A percentile compares a stretch with the other conserved stretches of the same genome.
These are phyloP conservation scores for Thuja plicata DNA, from an alignment of 83 land plant genomes.

Conservation along the genomic window DNA sequence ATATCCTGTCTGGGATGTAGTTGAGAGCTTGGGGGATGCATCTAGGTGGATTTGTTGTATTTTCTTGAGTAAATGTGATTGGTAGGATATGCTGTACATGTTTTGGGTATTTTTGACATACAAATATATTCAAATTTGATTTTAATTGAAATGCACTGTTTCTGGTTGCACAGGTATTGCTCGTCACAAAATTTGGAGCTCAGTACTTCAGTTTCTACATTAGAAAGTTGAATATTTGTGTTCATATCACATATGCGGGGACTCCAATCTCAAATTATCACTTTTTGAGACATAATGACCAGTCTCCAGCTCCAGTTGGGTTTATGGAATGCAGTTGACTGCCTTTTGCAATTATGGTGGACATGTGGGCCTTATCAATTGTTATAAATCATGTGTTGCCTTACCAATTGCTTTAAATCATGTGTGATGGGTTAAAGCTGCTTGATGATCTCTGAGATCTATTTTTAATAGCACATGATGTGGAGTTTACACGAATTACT, in stretches of 20 bases:
- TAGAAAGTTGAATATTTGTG: background rate
- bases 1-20: too few species aligned
- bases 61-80: background rate
- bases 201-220: background rate
- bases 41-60: too few species aligned
- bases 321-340: conserved; percentile 33
- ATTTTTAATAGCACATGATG: background rate
- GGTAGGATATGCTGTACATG: background rate
- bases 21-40: too few species aligned
- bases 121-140: background rate
- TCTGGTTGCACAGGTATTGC: background rate
- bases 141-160: background rate
- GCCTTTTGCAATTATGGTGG: conserved; percentile 41
- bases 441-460: background rate
- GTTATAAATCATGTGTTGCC: background rate
- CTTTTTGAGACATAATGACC: conserved; percentile 44
- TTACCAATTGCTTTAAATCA: conserved; percentile 12
- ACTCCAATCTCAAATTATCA: conserved; percentile 40
- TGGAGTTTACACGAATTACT: background rate
- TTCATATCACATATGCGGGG: background rate
- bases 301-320: conserved; percentile 39
- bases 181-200: background rate
- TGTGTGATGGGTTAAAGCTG: background rate
- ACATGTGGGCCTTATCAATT: conserved; percentile 40
- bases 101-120: background rate